phyloP scores from a whole-genome alignment of 805 yeast genomes.

The Wickerhamiella brachini region DNA sequence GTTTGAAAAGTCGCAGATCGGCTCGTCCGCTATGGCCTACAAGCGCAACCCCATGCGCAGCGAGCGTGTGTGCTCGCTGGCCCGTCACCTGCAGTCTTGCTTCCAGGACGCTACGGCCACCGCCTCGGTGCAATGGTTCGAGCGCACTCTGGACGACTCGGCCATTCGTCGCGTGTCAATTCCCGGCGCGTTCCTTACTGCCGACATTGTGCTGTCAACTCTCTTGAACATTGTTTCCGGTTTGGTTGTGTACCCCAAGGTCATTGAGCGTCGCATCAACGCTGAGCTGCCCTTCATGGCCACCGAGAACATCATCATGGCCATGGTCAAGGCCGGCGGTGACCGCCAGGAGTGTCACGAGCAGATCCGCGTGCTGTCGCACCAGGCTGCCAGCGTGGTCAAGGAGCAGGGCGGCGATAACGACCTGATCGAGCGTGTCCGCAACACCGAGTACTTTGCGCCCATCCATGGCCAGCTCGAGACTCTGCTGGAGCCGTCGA shows the following conservation, averaged over 20 bases:
- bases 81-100: constrained; percentile 87
- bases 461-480: constrained; percentile 85
- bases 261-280: constrained; percentile 87
- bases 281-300: constrained; percentile 99
- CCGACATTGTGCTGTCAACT: constrained; percentile 84
- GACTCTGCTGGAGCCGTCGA: constrained; percentile 69
- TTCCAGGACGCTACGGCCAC: constrained; percentile 92
- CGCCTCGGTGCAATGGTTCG: constrained; percentile 98
- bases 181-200: constrained; percentile 93
- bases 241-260: constrained; percentile 95
- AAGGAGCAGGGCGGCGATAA: constrained; percentile 98
- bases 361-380: constrained; percentile 89
- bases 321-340: constrained; percentile 96
- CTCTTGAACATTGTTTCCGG: constrained; percentile 87
- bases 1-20: constrained; percentile 95
- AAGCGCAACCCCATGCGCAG: constrained; percentile 99
- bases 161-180: constrained; percentile 95
- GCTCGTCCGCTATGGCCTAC: constrained; percentile 97
- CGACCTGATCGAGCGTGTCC: constrained; percentile 82
- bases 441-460: constrained; percentile 61
- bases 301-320: constrained; percentile 97
- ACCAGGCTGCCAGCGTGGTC: constrained; percentile 93
- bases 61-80: constrained; percentile 95
- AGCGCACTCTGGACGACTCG: constrained; percentile 94
- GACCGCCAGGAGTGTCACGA: constrained; percentile 98